phyloP scores from a whole-genome alignment of 2,329 filamentous ascomycete genomes.

The Microdochium trichocladiopsis region DNA sequence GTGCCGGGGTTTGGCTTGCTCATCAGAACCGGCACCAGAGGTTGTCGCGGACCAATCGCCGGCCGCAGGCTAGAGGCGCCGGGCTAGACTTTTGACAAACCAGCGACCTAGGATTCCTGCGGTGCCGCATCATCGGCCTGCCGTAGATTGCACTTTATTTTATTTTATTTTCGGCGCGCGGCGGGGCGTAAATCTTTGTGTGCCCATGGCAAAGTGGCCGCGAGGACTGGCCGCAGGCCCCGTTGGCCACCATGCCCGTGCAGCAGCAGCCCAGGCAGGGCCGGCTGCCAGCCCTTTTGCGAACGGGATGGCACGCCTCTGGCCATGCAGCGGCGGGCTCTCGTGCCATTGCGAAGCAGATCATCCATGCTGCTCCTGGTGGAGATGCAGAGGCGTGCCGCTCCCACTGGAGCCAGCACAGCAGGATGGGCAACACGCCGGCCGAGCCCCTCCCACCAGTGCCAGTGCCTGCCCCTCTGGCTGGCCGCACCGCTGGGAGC shows the following conservation, averaged over 20 bases:
- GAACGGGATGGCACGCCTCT: neutral
- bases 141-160: neutral
- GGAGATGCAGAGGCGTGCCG: neutral
- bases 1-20: neutral
- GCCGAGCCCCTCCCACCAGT: neutral
- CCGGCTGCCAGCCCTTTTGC: neutral
- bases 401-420: neutral
- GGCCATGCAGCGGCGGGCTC: neutral
- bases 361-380: neutral
- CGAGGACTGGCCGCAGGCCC: neutral
- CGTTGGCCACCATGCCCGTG: neutral
- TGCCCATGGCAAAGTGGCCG: neutral
- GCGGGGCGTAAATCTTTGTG: neutral
- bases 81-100: neutral
- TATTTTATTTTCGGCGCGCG: neutral
- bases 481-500: neutral
- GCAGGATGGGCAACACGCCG: constrained; percentile 1
- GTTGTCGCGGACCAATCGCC: neutral
- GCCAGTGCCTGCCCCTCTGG: neutral
- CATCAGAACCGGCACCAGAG: neutral
- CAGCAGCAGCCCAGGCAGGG: neutral
- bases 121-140: neutral
- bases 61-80: neutral
- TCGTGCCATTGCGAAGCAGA: neutral
- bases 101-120: neutral